phyloP scores from a whole-genome alignment of 2,329 filamentous ascomycete species.

The Waltergamsia citrina region DNA sequence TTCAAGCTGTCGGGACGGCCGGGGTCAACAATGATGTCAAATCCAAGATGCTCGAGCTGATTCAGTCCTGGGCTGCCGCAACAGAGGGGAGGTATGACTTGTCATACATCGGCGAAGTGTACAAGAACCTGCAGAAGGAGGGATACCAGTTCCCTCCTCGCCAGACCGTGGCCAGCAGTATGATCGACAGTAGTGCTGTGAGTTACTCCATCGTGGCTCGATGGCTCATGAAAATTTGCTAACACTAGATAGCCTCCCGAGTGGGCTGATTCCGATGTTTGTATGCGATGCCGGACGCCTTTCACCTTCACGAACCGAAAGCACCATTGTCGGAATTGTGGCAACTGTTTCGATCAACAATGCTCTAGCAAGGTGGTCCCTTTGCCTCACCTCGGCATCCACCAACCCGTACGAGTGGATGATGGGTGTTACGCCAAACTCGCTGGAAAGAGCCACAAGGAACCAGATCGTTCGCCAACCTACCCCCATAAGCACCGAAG shows the following conservation, averaged over 20 bases:
- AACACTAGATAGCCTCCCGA: slow-evolving; percentile 63
- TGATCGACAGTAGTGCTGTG: slow-evolving; percentile 95
- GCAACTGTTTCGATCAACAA: slow-evolving; percentile 92
- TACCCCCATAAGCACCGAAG: slow-evolving; percentile 55
- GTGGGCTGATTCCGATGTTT: slow-evolving; percentile 96
- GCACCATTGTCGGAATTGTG: slow-evolving; percentile 96
- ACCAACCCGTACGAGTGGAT: slow-evolving; percentile 85
- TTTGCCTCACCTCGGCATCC: slow-evolving; percentile 84
- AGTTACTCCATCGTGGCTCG: slow-evolving; percentile 21
- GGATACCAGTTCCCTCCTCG: slow-evolving; percentile 85
- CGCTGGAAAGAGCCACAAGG: slow-evolving; percentile 53
- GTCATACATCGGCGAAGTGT: slow-evolving; percentile 81
- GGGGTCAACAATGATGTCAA: slow-evolving; percentile 80
- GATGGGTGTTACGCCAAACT: slow-evolving; percentile 91
- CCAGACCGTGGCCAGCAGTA: slow-evolving; percentile 81
- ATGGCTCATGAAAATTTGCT: neutral
- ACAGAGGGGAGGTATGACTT: slow-evolving; percentile 78
- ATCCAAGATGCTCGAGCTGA: slow-evolving; percentile 82
- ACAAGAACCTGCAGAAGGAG: slow-evolving; percentile 71
- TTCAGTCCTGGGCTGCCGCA: slow-evolving; percentile 87
- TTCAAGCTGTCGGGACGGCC: slow-evolving; percentile 67
- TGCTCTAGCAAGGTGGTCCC: slow-evolving; percentile 86
- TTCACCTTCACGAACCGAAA: slow-evolving; percentile 99
- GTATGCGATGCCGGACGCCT: slow-evolving; percentile 90
- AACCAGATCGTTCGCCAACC: slow-evolving; percentile 35